A percentile compares a stretch with the other conserved stretches of the same genome.
Evolutionary conservation across 2,329 filamentous ascomycete species (phyloP).

Genomic region (Dactylellina drechsleri): DNA sequence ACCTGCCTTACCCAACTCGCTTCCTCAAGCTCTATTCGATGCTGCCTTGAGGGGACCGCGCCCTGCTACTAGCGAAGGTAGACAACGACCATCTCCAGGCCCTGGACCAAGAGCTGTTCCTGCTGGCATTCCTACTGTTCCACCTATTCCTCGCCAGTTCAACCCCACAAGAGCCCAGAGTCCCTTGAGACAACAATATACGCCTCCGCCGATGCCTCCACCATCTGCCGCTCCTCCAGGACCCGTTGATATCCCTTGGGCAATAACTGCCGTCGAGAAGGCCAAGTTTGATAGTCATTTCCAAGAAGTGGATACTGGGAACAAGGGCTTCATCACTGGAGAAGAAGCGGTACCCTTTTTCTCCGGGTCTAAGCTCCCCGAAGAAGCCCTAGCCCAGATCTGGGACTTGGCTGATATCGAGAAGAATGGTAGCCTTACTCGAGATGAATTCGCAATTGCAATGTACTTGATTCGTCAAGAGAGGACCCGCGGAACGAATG

Average conservation of each 20-base stretch:
- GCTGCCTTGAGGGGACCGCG: slow-evolving; percentile 78
- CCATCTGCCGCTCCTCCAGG: slow-evolving; percentile 62
- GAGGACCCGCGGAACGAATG: slow-evolving; percentile 71
- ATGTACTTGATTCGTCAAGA: slow-evolving; percentile 97
- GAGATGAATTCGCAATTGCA: slow-evolving; percentile 93
- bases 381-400: slow-evolving; percentile 89
- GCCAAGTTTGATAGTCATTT: slow-evolving; percentile 87
- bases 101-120: slow-evolving; percentile 67
- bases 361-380: slow-evolving; percentile 86
- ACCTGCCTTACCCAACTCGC: slow-evolving; percentile 78
- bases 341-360: slow-evolving; percentile 96
- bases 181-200: slow-evolving; percentile 69
- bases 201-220: slow-evolving; percentile 64
- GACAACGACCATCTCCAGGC: slow-evolving; percentile 62
- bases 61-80: slow-evolving; percentile 61
- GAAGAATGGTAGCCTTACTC: slow-evolving; percentile 83
- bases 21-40: slow-evolving; percentile 89
- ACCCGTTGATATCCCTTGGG: slow-evolving; percentile 74
- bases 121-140: slow-evolving; percentile 65
- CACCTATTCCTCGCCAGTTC: slow-evolving; percentile 82
- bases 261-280: slow-evolving; percentile 85
- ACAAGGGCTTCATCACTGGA: slow-evolving; percentile 85
- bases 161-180: slow-evolving; percentile 70
- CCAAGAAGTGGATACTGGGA: slow-evolving; percentile 80
- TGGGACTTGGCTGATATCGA: slow-evolving; percentile 98